phyloP scores from a whole-genome alignment of 495 filamentous ascomycete species.

The Durotheca rogersii region DNA sequence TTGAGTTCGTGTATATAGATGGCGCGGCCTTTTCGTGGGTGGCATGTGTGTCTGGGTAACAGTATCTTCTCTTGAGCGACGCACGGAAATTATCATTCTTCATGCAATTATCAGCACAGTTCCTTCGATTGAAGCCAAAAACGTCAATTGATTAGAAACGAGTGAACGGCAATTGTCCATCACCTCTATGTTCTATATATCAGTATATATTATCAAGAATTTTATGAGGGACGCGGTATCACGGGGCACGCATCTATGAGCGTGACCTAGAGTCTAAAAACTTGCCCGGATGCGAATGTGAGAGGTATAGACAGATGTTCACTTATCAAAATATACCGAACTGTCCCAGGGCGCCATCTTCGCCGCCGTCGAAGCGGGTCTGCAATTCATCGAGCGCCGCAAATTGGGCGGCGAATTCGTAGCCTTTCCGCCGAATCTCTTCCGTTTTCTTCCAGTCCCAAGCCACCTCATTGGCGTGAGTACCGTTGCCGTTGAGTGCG shows the following conservation, averaged over 20 bases:
- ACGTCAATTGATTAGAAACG: constrained; percentile 12
- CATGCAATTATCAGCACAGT: constrained; percentile 2
- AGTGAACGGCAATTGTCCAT: constrained; percentile 8
- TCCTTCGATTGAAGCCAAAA: constrained; percentile 3
- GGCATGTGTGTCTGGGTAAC: no score
- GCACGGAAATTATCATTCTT: no score
- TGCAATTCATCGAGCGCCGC: constrained; percentile 53
- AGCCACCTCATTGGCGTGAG: constrained; percentile 28
- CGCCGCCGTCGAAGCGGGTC: constrained; percentile 48
- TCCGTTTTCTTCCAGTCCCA: constrained; percentile 56
- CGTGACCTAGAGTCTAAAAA: constrained; percentile 6
- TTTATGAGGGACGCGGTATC: neutral
- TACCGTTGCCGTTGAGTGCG: no score
- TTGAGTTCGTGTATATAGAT: no score
- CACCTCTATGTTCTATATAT: constrained; percentile 3
- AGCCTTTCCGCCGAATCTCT: constrained; percentile 45
- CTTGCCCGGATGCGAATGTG: neutral
- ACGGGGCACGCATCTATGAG: constrained; percentile 1
- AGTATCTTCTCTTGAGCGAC: neutral
- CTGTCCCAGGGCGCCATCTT: constrained; percentile 47
- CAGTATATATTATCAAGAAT: constrained; percentile 1
- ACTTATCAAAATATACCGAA: constrained; percentile 45
- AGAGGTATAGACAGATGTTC: no score
- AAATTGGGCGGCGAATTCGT: constrained; percentile 52
- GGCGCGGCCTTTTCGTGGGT: no score